Percentiles rank a stretch among this genome's conserved stretches.
These are phyloP conservation scores for Neostapfia colusana DNA, from an alignment of 176 grass and related monocot species.

Conservation along the genomic window DNA sequence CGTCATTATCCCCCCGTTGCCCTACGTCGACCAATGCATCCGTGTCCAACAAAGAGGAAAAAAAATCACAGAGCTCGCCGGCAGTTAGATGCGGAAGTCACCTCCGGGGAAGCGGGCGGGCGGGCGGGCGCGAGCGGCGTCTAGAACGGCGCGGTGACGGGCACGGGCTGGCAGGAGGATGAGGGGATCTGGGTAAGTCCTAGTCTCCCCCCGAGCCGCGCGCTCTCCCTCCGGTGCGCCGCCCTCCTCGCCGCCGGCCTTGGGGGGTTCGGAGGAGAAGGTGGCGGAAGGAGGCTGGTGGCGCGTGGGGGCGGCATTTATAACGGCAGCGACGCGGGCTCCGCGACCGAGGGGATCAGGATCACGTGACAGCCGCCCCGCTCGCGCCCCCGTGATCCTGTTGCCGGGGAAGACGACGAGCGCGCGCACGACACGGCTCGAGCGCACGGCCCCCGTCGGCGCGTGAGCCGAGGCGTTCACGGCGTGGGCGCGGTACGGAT, in stretches of 20 bases:
- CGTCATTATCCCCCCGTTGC: background rate
- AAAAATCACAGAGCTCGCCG: background rate
- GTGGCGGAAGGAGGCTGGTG: background rate
- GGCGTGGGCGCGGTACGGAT: background rate
- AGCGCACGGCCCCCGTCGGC: no score
- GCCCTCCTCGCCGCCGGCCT: conserved; percentile 5
- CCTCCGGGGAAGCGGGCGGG: background rate
- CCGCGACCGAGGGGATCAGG: conserved; percentile 1
- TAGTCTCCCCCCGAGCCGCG: background rate
- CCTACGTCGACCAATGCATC: background rate
- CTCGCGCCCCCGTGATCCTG: background rate
- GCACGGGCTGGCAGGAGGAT: background rate
- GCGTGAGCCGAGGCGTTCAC: no score
- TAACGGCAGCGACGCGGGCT: conserved; percentile 11
- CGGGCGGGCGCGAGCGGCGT: background rate
- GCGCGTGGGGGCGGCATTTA: conserved; percentile 18
- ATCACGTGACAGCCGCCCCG: background rate
- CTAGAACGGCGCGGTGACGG: conserved; percentile 8
- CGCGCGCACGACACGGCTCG: no score
- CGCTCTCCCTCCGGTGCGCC: background rate
- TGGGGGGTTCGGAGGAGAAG: background rate
- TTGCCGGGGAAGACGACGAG: background rate
- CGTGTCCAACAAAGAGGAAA: background rate
- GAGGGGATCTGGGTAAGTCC: background rate
- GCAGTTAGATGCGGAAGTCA: background rate